Evolutionary conservation across 1,284 basidiomycete species (phyloP).

Genomic region (Crepidotus sp.): DNA sequence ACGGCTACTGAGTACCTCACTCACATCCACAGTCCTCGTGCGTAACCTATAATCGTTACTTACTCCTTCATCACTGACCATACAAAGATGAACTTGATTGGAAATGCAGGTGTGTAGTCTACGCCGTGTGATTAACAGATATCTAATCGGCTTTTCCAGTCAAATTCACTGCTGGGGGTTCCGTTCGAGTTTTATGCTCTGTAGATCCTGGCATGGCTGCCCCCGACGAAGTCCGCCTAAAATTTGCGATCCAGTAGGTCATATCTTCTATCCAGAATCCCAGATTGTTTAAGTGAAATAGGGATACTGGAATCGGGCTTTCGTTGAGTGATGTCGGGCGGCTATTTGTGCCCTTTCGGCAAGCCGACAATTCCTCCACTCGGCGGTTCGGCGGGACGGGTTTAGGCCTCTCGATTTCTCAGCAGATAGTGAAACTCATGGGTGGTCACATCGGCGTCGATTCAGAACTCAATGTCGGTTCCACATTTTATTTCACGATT

Average conservation of each 20-base stretch:
- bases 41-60: no score
- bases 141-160: conserved; percentile 24
- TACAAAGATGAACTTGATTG: conserved; percentile 54
- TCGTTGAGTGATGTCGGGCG: conserved; percentile 54
- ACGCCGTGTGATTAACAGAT: no score
- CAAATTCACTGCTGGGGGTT: conserved; percentile 58
- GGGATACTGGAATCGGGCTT: conserved; percentile 63
- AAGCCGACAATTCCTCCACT: conserved; percentile 68
- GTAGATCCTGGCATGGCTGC: conserved; percentile 33
- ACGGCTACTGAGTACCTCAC: background rate
- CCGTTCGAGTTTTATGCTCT: conserved; percentile 51
- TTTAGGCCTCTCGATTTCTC: conserved; percentile 63
- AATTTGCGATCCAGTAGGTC: conserved; percentile 55
- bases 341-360: conserved; percentile 63
- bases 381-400: conserved; percentile 64
- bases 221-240: conserved; percentile 43
- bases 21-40: no score
- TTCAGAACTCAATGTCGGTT: conserved; percentile 53
- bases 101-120: conserved; percentile 37
- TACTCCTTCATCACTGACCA: no score
- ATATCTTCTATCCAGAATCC: background rate
- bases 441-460: conserved; percentile 60
- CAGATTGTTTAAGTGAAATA: conserved; percentile 19
- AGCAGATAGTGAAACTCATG: conserved; percentile 65
- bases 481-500: conserved; percentile 63